Base-by-base conservation (phyloP, 2,329 filamentous ascomycete species). In the Penicillium expansum region DNA sequence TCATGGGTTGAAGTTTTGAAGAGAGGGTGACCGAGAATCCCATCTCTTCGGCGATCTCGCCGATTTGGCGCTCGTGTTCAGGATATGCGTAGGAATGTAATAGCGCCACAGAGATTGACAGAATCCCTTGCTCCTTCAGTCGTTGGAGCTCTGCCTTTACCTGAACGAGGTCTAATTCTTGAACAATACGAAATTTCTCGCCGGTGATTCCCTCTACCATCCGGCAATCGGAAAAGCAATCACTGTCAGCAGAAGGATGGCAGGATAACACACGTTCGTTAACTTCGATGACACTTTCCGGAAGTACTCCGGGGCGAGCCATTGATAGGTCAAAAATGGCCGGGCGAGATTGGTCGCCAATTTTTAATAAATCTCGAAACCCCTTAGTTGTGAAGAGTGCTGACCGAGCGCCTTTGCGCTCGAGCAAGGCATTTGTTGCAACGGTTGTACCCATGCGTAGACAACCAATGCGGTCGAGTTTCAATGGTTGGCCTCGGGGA, bases 371-470 rank as follows among this genome's bases (percentile, higher is more conserved):
- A 74, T 97, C 92, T 59, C 85, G 87, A 78, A 96, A 96, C 0
- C 92, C 92, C 66, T 87, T 88, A 0, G 92, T 96, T 8, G 94
- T 91, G 2, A 96, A 85, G 73, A 97, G 83, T 13, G 89, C 92
- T 66, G 93, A 93, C 63, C 86, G 86, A 74, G 95, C 91, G 48
- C 92, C 92, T 72, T 96, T 96, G 62, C 92, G 82, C 75, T 97
- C 92, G 2, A 97, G 81, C 57, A 96, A 76, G 0, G 92, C 92
- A 73, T 96, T 96, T 0, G 92, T 96, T 5, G 92, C 92, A 13
- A 96, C 92, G 0, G 92, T 96, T 3, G 92, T 96, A 50, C 92
- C 92, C 92, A 96, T 96, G 51, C 92, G 87, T 68, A 96, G 93
- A 33, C 68, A 71, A 22, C 71, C 70, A 48, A 74, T 74, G 14